Evolutionary conservation across 257 asterid species (phyloP), one percentile per base, ranked within the genome.

Genomic region (Solanum medicagineum): DNA sequence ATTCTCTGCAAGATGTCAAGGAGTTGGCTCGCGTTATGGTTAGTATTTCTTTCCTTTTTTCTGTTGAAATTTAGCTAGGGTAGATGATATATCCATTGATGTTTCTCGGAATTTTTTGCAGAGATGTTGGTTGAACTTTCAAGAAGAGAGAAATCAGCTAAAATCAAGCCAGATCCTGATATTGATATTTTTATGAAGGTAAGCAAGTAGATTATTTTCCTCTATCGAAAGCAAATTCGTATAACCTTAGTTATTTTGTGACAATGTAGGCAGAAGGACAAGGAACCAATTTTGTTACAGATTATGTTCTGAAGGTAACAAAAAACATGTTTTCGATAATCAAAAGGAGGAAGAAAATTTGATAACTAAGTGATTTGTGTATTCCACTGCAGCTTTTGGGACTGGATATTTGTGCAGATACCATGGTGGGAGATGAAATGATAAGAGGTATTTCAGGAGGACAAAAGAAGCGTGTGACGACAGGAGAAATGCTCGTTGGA

Each of bases 1-100:
- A 15, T 92, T 94, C 84, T 92, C 96, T 7, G 95, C 95, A 5
- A 89, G 93, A 85, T 93, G 94, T 83, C 95, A 93, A 62, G 98
- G 98, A 6, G 96, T 93, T 36, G 98, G 98, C 51, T 88, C 93
- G 8, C 90, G 94, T 54, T 92, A 92, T 73, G 96, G 97, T 94
- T 86, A 51, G 94, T 84, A 80, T 42, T n/a, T 74, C 20, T 8
- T 12, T 16, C 8, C 16, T 12, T 55, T 26, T 24, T 20, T 15
- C 17, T 71, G 14, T 15, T 53, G 44, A 54, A 36, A 65, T 32
- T 79, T 63, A 5, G 69, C 42, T 47, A 13, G 9, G 22, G 6
- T 16, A 2, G 24, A 6, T 24, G 16, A 6, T 32, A 51, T 3
- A 40, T 70, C 55, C 11, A 53, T 45, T 51, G 11, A 53, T 81